Percentiles rank a stretch among this genome's conserved stretches.
These are phyloP conservation scores for Leishmania braziliensis DNA, from an alignment of 208 protist species.

Conservation along the genomic window DNA sequence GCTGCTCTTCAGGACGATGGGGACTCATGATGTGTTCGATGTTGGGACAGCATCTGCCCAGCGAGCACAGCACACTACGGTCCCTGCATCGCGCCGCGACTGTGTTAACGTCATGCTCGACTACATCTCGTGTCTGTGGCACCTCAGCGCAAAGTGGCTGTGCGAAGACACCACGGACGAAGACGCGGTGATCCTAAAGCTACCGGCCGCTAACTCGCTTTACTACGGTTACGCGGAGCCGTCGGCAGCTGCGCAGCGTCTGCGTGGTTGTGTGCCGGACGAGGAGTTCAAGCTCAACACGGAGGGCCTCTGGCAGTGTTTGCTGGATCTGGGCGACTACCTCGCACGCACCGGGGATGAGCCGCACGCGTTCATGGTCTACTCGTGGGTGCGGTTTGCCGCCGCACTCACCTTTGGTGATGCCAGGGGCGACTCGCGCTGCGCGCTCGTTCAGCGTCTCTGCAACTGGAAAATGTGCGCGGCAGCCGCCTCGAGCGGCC, in stretches of 20 bases:
- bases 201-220: conserved; percentile 33
- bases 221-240: conserved; percentile 53
- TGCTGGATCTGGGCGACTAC: conserved; percentile 63
- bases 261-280: conserved; percentile 20
- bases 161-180: background rate
- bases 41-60: background rate
- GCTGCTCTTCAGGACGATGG: conserved; percentile 22
- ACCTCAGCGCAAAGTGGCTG: conserved; percentile 23
- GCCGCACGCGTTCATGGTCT: conserved; percentile 58
- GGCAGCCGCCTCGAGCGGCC: conserved; percentile 13
- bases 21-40: background rate
- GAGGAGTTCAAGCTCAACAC: conserved; percentile 60
- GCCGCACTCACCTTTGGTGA: conserved; percentile 39
- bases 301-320: conserved; percentile 47
- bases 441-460: conserved; percentile 28
- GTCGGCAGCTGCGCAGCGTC: conserved; percentile 24
- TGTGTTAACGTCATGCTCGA: conserved; percentile 60
- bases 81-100: conserved; percentile 26
- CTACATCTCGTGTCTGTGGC: conserved; percentile 75
- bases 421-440: conserved; percentile 34
- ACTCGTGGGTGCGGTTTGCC: conserved; percentile 65
- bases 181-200: conserved; percentile 7
- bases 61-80: background rate
- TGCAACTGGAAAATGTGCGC: conserved; percentile 40
- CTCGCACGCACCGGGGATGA: conserved; percentile 46